Conservation (phyloP, 2,329 filamentous ascomycete species). For the Capronia coronata region DNA sequence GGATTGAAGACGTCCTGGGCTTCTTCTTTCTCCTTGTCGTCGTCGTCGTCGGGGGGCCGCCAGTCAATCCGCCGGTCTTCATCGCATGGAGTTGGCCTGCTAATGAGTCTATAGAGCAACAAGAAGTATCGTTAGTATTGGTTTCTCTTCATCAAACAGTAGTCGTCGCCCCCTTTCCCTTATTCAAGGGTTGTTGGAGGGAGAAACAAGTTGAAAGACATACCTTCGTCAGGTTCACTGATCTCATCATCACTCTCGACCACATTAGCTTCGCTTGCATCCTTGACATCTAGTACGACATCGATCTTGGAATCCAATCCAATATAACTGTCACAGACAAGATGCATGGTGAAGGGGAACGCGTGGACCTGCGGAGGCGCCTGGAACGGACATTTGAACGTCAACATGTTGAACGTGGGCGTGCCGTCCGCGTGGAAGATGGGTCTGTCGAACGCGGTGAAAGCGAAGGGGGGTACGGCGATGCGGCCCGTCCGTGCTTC, state of each 20-base stretch:
- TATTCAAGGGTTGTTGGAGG: slow-evolving; percentile 1
- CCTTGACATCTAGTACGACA: slow-evolving; percentile 80
- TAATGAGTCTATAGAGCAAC: slow-evolving; percentile 60
- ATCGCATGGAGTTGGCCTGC: slow-evolving; percentile 86
- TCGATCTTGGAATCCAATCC: slow-evolving; percentile 91
- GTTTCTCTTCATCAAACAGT: too few relatives aligned
- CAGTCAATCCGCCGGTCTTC: slow-evolving; percentile 56
- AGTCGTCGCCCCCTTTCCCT: slow-evolving; percentile 4
- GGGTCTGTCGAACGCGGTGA: slow-evolving; percentile 83
- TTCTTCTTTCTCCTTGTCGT: slow-evolving; percentile 50
- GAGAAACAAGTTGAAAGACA: slow-evolving; percentile 36
- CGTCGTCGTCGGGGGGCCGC: slow-evolving; percentile 48
- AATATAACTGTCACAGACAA: slow-evolving; percentile 90
- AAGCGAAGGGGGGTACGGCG: slow-evolving; percentile 93
- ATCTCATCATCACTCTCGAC: slow-evolving; percentile 79
- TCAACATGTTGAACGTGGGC: slow-evolving; percentile 92
- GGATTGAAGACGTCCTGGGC: slow-evolving; percentile 23
- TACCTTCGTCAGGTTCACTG: slow-evolving; percentile 95
- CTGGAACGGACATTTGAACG: slow-evolving; percentile 93
- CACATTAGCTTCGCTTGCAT: slow-evolving; percentile 74
- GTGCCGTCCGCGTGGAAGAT: slow-evolving; percentile 69
- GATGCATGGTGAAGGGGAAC: slow-evolving; percentile 90
- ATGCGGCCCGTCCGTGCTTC: slow-evolving; percentile 94
- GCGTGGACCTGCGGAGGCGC: slow-evolving; percentile 86
- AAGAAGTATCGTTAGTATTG: slow-evolving; percentile 30